Percentiles rank a stretch among this genome's conserved stretches.
Conservation (phyloP, 2,329 filamentous ascomycete genomes). For the Xylariaceae sp. region DNA sequence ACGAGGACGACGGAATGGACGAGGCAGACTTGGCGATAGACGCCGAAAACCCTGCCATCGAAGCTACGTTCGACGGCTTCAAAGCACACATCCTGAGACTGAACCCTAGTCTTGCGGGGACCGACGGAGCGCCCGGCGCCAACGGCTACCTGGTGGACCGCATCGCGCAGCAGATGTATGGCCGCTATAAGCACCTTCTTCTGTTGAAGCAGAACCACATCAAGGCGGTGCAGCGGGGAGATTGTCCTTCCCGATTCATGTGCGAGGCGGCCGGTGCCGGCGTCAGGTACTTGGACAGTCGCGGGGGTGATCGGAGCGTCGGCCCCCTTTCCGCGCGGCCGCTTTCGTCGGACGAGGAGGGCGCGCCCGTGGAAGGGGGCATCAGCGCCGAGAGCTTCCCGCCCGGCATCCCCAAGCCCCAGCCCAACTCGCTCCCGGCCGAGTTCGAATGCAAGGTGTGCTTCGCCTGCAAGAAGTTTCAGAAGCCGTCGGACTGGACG, state of each 20-base stretch:
- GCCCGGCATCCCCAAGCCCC: constrained; percentile 73
- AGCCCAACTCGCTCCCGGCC: constrained; percentile 69
- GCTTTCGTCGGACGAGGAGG: constrained; percentile 58
- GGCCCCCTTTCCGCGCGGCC: constrained; percentile 51
- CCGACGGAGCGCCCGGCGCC: constrained; percentile 26
- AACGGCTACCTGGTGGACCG: constrained; percentile 67
- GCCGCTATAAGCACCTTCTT: constrained; percentile 72
- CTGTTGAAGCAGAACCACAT: constrained; percentile 66
- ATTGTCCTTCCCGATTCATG: constrained; percentile 55
- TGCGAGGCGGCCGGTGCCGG: constrained; percentile 66
- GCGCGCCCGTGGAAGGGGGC: constrained; percentile 62
- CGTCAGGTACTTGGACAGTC: constrained; percentile 55
- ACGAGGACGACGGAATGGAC: constrained; percentile 50
- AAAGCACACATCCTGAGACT: constrained; percentile 65
- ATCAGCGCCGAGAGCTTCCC: constrained; percentile 73
- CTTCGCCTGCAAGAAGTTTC: constrained; percentile 77
- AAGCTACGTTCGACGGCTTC: constrained; percentile 72
- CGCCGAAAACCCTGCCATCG: constrained; percentile 59
- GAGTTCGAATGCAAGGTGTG: constrained; percentile 88
- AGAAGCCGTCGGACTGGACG: constrained; percentile 93
- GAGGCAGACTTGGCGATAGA: constrained; percentile 59
- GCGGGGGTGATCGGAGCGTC: constrained; percentile 51
- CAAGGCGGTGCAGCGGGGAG: constrained; percentile 45
- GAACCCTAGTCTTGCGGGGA: constrained; percentile 62
- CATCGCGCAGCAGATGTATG: constrained; percentile 73